Conservation (phyloP, 1,284 basidiomycete genomes). For the Austroboletus niveus region DNA sequence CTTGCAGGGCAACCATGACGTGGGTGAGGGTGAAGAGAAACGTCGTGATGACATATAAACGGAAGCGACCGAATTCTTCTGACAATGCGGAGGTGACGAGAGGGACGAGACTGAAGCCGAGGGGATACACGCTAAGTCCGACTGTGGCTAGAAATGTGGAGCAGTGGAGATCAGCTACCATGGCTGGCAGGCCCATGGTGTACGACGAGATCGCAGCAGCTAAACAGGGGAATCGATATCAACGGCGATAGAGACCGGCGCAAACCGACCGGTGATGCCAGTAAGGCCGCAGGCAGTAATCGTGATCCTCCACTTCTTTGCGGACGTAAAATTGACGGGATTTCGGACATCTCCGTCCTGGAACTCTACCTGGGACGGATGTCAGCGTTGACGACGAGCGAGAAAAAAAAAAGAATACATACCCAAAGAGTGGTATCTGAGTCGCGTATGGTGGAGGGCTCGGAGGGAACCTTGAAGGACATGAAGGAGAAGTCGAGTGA, state of each 20-base stretch:
- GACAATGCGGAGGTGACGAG: constrained; percentile 48
- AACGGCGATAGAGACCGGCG: neutral
- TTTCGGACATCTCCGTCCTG: constrained; percentile 46
- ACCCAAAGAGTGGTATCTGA: constrained; percentile 19
- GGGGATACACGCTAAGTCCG: constrained; percentile 40
- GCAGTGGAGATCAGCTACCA: constrained; percentile 43
- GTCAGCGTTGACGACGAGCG: constrained; percentile 6
- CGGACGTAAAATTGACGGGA: constrained; percentile 47
- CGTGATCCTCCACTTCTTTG: constrained; percentile 44
- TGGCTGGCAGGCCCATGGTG: constrained; percentile 37
- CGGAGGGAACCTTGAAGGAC: constrained; percentile 12
- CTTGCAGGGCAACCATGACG: constrained; percentile 41
- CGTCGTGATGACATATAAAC: constrained; percentile 43
- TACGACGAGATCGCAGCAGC: constrained; percentile 41
- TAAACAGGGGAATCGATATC: constrained; percentile 7
- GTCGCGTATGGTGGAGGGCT: constrained; percentile 18
- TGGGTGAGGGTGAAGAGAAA: constrained; percentile 40
- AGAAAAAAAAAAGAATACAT: neutral
- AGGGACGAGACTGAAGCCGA: constrained; percentile 51
- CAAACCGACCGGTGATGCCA: constrained; percentile 28
- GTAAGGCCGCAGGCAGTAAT: constrained; percentile 31
- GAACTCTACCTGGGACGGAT: constrained; percentile 49
- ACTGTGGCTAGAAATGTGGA: constrained; percentile 36
- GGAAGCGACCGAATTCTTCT: constrained; percentile 52
- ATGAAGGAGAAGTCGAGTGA: constrained; percentile 6